These are phyloP conservation scores for Phaeosphaeriaceae sp. DNA, from an alignment of 2,329 filamentous ascomycete species.

Conservation along the genomic window DNA sequence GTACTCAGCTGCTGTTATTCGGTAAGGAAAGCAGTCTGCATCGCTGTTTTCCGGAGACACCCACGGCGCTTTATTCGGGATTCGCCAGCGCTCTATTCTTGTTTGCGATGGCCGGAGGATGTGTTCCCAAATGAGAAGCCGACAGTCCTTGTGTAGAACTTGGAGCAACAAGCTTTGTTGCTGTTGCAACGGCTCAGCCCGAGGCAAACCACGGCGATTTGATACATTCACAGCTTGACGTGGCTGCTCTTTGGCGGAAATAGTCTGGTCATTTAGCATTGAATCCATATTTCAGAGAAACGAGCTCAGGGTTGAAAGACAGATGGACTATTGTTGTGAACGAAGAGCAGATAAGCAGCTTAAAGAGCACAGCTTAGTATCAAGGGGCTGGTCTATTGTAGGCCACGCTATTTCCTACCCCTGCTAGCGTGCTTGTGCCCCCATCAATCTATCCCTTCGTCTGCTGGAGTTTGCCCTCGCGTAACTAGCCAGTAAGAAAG, in stretches of 20 bases:
- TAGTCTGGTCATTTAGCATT: neutral
- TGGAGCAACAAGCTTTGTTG: constrained; percentile 3
- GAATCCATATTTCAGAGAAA: neutral
- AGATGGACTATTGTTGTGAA: neutral
- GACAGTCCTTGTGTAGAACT: constrained; percentile 4
- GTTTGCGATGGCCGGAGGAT: constrained; percentile 8
- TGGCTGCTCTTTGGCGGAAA: constrained; percentile 8
- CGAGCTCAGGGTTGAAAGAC: neutral
- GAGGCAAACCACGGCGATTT: constrained; percentile 7
- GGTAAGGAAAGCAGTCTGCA: constrained; percentile 17
- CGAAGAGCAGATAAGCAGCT: neutral
- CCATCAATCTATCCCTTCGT: too few species aligned
- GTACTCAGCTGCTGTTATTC: constrained; percentile 9
- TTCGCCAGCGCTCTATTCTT: constrained; percentile 13
- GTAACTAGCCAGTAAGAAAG: too few species aligned
- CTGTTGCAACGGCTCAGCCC: constrained; percentile 1
- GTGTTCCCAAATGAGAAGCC: constrained; percentile 12
- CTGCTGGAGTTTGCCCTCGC: too few species aligned
- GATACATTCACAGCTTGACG: constrained; percentile 4
- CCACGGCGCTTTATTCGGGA: neutral
- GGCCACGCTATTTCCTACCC: neutral
- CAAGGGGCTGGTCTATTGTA: neutral
- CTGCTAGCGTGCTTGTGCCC: neutral
- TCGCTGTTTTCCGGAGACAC: constrained; percentile 1
- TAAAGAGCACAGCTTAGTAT: neutral